Percentiles rank a stretch among this genome's conserved stretches.
Evolutionary conservation across 169 alveolate species (phyloP).

Genomic region (Plasmodium yoelii): DNA sequence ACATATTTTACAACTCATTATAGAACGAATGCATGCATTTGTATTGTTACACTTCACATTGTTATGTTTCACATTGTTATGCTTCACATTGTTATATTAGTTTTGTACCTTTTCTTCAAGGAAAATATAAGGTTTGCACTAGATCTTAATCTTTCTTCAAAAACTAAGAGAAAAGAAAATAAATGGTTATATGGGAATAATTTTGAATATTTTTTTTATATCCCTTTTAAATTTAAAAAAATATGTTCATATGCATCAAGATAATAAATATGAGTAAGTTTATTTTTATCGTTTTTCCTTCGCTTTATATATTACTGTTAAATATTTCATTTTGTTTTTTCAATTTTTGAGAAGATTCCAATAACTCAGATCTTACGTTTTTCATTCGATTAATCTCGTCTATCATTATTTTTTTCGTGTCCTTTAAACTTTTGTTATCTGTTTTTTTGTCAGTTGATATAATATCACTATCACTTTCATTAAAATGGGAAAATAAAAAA

Average conservation of each 20-base stretch:
- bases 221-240: background rate
- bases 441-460: background rate
- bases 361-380: conserved; percentile 50
- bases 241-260: too few relatives aligned
- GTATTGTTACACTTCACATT: background rate
- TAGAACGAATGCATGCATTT: background rate
- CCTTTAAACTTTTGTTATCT: conserved; percentile 44
- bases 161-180: conserved; percentile 15
- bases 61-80: too few relatives aligned
- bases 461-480: conserved; percentile 5
- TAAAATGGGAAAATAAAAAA: background rate
- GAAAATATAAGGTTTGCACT: conserved; percentile 64
- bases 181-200: background rate
- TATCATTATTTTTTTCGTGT: conserved; percentile 72
- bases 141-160: conserved; percentile 49
- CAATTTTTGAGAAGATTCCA: conserved; percentile 69
- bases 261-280: too few relatives aligned
- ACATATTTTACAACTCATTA: background rate
- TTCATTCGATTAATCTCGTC: conserved; percentile 73
- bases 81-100: background rate
- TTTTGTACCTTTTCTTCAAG: conserved; percentile 44
- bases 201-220: background rate
- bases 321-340: conserved; percentile 71
- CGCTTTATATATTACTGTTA: conserved; percentile 24
- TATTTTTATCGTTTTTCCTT: conserved; percentile 5